Evolutionary conservation across 306 rosid genomes (phyloP).

Genomic region (barrel medic (Medicago truncatula)): MtrunA17r5.0-ANR NC_053045.1:4839001-4839500

Average conservation of each 20-base stretch:
- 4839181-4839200: conserved; percentile 65
- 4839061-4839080: conserved; percentile 13
- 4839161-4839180: conserved; percentile 56
- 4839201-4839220: conserved; percentile 68
- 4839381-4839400: background rate
- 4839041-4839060: conserved; percentile 24
- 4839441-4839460: background rate
- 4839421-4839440: conserved; percentile 11
- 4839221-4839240: conserved; percentile 68
- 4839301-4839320: no score
- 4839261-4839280: conserved; percentile 58
- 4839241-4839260: conserved; percentile 66
- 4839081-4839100: background rate
- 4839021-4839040: conserved; percentile 1
- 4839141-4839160: conserved; percentile 27
- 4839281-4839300: no score
- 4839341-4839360: background rate
- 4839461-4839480: background rate
- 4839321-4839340: conserved; percentile 1
- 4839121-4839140: background rate
- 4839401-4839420: conserved; percentile 21
- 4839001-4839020: no score
- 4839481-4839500: conserved; percentile 1
- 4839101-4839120: background rate
- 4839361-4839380: background rate